Evolutionary conservation across 2,329 filamentous ascomycete genomes (phyloP).

Genomic region (Coniochaeta ligniaria): DNA sequence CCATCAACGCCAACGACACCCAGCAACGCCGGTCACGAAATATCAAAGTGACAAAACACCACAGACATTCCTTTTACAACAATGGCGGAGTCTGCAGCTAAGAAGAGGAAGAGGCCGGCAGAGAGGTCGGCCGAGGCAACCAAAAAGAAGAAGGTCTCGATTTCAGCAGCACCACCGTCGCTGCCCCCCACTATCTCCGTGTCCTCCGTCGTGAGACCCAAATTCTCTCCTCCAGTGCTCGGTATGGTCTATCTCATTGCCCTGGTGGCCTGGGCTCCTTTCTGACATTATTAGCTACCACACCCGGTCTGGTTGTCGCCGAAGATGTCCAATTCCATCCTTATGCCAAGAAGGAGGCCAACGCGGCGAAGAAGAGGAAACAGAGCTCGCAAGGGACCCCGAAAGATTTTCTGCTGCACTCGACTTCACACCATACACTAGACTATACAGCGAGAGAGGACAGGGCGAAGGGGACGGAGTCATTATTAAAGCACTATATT

Average conservation of each 20-base stretch:
- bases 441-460: conserved; percentile 55
- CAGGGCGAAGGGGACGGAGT: conserved; percentile 27
- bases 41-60: background rate
- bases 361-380: conserved; percentile 20
- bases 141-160: conserved; percentile 44
- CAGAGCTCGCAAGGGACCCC: conserved; percentile 11
- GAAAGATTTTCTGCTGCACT: conserved; percentile 50
- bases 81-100: conserved; percentile 31
- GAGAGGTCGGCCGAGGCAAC: conserved; percentile 25
- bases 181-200: conserved; percentile 32
- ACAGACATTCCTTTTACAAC: background rate
- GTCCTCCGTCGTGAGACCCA: conserved; percentile 35
- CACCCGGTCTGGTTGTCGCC: conserved; percentile 30
- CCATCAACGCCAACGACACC: background rate
- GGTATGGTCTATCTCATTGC: conserved; percentile 17
- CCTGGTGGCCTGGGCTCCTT: background rate
- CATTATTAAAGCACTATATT: conserved; percentile 54
- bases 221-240: conserved; percentile 36
- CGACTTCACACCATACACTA: conserved; percentile 46
- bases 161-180: conserved; percentile 26
- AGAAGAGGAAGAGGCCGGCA: conserved; percentile 48
- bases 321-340: conserved; percentile 35
- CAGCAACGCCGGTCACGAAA: background rate
- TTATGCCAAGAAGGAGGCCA: conserved; percentile 37
- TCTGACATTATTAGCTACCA: conserved; percentile 24